phyloP scores from a whole-genome alignment of 192 early-diverging fungal species.

The Podila epicladia region DNA sequence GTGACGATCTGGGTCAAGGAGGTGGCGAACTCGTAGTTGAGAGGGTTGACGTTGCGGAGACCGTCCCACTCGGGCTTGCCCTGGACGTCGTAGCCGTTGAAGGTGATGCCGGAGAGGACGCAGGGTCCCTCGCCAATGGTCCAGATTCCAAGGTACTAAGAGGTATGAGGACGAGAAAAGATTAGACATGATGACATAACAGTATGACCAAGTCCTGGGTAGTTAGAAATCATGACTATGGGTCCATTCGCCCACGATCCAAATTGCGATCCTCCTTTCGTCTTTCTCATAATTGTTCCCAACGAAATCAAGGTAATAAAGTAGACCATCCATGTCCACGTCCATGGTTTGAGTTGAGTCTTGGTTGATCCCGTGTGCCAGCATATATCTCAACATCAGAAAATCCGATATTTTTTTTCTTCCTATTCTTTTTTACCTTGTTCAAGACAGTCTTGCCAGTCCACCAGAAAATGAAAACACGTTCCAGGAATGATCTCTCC shows the following conservation, averaged over 20 bases:
- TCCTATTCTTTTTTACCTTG: slow-evolving; percentile 54
- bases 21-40: slow-evolving; percentile 63
- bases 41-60: slow-evolving; percentile 59
- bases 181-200: not conserved
- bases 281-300: too few relatives aligned
- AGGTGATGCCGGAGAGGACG: slow-evolving; percentile 65
- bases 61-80: slow-evolving; percentile 60
- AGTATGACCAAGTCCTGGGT: not conserved
- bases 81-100: slow-evolving; percentile 59
- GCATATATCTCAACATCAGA: too few relatives aligned
- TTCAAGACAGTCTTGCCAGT: slow-evolving; percentile 61
- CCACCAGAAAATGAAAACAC: slow-evolving; percentile 56
- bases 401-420: too few relatives aligned
- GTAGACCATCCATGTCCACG: too few relatives aligned
- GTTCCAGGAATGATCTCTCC: slow-evolving; percentile 32
- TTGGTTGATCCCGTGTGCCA: too few relatives aligned
- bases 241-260: too few relatives aligned
- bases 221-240: too few relatives aligned
- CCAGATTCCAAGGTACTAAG: slow-evolving; percentile 72
- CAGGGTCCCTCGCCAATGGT: slow-evolving; percentile 67
- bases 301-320: too few relatives aligned
- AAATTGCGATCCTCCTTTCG: too few relatives aligned
- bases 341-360: too few relatives aligned
- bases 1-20: slow-evolving; percentile 61
- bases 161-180: not conserved